phyloP scores from a whole-genome alignment of 1,139 yeast species.

The Chernovozyma aurita region DNA sequence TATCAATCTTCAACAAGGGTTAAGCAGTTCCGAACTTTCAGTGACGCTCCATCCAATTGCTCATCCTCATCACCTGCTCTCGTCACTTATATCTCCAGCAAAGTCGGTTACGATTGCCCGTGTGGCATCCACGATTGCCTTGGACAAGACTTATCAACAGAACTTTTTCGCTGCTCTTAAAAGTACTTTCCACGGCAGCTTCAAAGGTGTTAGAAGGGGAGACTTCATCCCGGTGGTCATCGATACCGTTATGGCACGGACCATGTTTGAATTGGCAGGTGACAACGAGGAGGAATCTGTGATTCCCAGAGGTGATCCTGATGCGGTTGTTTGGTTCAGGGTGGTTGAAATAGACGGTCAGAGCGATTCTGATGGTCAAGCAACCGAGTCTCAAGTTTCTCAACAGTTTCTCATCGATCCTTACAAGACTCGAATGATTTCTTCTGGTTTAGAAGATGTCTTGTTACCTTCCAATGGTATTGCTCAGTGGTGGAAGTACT shows the following conservation, averaged over 20 bases:
- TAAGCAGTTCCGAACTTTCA: no score
- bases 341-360: constrained; percentile 41
- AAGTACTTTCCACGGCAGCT: constrained; percentile 52
- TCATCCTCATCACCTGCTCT: constrained; percentile 8
- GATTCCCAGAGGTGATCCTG: constrained; percentile 60
- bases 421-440: constrained; percentile 58
- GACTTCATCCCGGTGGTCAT: constrained; percentile 76
- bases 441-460: constrained; percentile 53
- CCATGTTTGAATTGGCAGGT: constrained; percentile 46
- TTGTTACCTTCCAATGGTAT: constrained; percentile 31
- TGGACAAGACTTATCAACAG: constrained; percentile 63
- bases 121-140: constrained; percentile 65
- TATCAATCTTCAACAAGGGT: constrained; percentile 32
- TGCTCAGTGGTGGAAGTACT: constrained; percentile 48
- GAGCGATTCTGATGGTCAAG: constrained; percentile 6
- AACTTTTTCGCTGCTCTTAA: constrained; percentile 62
- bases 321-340: constrained; percentile 83
- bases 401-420: constrained; percentile 64
- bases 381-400: no score
- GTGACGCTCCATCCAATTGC: constrained; percentile 6
- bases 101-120: constrained; percentile 56
- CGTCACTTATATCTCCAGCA: constrained; percentile 31
- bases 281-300: constrained; percentile 24
- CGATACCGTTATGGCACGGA: constrained; percentile 64
- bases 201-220: constrained; percentile 55